Evolutionary conservation across 73 alveolate species (phyloP).

Genomic region (Paramecium biaurelia): DNA sequence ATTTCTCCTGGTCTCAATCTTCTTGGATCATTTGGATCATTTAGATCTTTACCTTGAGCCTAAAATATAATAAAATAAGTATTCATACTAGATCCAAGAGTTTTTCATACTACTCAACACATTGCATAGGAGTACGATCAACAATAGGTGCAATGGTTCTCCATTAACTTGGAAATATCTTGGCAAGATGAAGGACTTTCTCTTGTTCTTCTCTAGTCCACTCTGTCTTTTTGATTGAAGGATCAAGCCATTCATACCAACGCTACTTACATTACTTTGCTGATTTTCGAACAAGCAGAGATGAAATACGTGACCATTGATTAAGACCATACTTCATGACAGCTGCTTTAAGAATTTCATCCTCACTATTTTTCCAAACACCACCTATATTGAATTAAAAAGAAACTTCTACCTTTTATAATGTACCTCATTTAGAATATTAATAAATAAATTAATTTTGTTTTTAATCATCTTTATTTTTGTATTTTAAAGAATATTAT

Average conservation of each 20-base stretch:
- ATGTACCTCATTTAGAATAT: constrained; percentile 37
- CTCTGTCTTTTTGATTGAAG: constrained; percentile 97
- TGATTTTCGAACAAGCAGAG: constrained; percentile 97
- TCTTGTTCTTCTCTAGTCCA: constrained; percentile 99
- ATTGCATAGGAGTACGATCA: constrained; percentile 98
- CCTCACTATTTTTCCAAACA: constrained; percentile 99
- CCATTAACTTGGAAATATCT: constrained; percentile 99
- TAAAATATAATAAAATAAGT: not conserved
- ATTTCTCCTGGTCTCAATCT: constrained; percentile 99
- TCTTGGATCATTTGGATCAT: constrained; percentile 97
- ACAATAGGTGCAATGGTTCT: constrained; percentile 99
- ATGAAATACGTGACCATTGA: constrained; percentile 98
- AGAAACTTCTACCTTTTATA: constrained; percentile 47
- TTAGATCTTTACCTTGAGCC: constrained; percentile 97
- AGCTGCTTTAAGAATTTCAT: constrained; percentile 99
- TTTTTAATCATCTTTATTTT: not conserved
- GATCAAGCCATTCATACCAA: constrained; percentile 99
- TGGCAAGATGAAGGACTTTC: constrained; percentile 97
- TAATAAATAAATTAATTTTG: not conserved
- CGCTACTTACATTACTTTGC: constrained; percentile 99
- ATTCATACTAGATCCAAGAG: constrained; percentile 82
- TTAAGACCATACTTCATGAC: constrained; percentile 99
- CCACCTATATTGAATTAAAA: constrained; percentile 83
- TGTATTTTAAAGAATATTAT: not conserved
- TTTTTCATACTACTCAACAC: constrained; percentile 98